A percentile compares a stretch with the other conserved stretches of the same genome.
Evolutionary conservation across 2,329 filamentous ascomycete species (phyloP).

Genomic region (Xylariaceae sp.): DNA sequence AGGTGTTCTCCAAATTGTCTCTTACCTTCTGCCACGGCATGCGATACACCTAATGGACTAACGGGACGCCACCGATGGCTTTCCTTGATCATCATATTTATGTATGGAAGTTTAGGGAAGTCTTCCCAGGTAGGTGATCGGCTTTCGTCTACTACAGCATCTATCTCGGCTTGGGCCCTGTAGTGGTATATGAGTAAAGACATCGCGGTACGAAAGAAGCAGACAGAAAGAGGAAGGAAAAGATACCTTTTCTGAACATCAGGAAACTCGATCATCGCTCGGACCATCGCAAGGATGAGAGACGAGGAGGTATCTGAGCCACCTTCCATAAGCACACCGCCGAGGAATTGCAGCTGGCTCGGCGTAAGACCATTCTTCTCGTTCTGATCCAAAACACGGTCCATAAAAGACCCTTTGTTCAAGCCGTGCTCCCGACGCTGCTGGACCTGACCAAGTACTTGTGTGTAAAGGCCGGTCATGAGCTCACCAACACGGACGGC

Average conservation of each 20-base stretch:
- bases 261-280: conserved; percentile 50
- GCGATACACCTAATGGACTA: conserved; percentile 43
- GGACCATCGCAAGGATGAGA: conserved; percentile 45
- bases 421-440: conserved; percentile 5
- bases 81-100: conserved; percentile 50
- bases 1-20: no score
- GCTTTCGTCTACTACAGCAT: conserved; percentile 44
- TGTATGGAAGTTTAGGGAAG: conserved; percentile 47
- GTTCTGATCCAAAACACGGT: conserved; percentile 24
- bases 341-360: conserved; percentile 46
- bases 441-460: conserved; percentile 46
- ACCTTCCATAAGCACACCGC: conserved; percentile 41
- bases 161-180: conserved; percentile 50
- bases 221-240: not conserved
- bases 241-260: conserved; percentile 39
- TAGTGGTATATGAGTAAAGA: conserved; percentile 4
- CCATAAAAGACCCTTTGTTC: conserved; percentile 14
- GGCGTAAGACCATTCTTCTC: conserved; percentile 38
- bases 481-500: conserved; percentile 44
- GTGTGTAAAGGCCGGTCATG: conserved; percentile 49
- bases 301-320: conserved; percentile 45
- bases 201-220: not conserved
- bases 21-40: conserved; percentile 29
- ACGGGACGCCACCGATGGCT: conserved; percentile 49
- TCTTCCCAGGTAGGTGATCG: conserved; percentile 47